Percentiles rank a stretch among this genome's conserved stretches.
These are phyloP conservation scores for Leavenworthia alabamica DNA, from an alignment of 345 rosid species.

Conservation along the genomic window DNA sequence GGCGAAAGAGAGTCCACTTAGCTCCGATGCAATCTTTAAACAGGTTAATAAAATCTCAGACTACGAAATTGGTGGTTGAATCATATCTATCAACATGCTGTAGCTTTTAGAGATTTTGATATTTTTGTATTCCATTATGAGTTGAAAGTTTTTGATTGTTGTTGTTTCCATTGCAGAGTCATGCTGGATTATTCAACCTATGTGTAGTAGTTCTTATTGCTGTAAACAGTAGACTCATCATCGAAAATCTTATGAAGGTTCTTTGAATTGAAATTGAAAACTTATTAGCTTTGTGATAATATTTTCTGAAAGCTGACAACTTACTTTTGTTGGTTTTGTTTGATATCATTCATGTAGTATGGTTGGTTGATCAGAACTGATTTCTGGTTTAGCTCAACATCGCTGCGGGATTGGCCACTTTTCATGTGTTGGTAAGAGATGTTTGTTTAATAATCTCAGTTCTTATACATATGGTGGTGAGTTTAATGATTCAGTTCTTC, in stretches of 20 bases:
- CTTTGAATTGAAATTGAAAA: not conserved
- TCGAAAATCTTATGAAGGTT: conserved; percentile 92
- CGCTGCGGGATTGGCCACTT: conserved; percentile 95
- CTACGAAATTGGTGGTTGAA: not conserved
- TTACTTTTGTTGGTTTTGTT: not conserved
- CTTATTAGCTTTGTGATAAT: not conserved
- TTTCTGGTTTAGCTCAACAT: conserved; percentile 89
- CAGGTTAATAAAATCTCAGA: conserved; percentile 40
- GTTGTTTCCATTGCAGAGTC: conserved; percentile 66
- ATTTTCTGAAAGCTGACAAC: not conserved
- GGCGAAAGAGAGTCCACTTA: conserved; percentile 76
- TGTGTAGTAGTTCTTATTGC: conserved; percentile 97
- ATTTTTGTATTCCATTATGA: not conserved
- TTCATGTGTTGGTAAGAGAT: conserved; percentile 83
- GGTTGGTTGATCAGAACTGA: conserved; percentile 89
- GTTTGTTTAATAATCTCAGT: not conserved
- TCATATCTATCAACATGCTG: not conserved
- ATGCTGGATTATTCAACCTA: conserved; percentile 94
- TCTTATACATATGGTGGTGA: not conserved
- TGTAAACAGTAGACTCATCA: conserved; percentile 94
- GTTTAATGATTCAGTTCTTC: not conserved
- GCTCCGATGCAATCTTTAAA: conserved; percentile 76
- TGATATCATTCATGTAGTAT: conserved; percentile 49
- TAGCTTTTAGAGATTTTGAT: not conserved
- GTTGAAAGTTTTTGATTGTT: not conserved